These are phyloP conservation scores for Xylaria longipes DNA, from an alignment of 495 filamentous ascomycete genomes.

Conservation along the genomic window DNA sequence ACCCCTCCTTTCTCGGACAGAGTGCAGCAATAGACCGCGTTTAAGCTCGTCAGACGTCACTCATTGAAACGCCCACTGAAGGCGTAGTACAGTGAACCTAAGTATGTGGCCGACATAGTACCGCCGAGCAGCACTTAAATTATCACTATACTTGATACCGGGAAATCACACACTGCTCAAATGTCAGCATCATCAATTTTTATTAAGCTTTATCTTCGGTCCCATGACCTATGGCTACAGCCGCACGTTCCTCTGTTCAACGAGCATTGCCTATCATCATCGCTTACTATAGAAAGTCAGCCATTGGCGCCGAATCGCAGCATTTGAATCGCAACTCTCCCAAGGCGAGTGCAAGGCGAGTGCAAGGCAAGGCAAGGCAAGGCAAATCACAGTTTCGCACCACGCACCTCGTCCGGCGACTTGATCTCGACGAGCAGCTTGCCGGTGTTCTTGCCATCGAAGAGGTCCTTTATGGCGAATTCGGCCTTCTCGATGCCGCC, in stretches of 20 bases:
- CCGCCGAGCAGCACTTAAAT: background rate
- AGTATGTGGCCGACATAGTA: too few relatives aligned
- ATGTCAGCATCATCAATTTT: background rate
- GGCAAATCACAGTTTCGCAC: slow-evolving; percentile 26
- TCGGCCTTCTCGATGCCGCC: slow-evolving; percentile 60
- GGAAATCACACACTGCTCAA: background rate
- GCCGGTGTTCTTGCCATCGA: slow-evolving; percentile 63
- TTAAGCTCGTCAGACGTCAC: background rate
- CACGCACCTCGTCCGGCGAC: slow-evolving; percentile 29
- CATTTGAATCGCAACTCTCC: background rate
- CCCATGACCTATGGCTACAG: background rate
- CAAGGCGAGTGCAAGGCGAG: too few relatives aligned
- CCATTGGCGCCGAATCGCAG: background rate
- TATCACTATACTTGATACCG: background rate
- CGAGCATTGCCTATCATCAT: background rate
- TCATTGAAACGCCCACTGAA: background rate
- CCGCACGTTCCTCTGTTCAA: background rate
- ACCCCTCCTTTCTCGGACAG: background rate
- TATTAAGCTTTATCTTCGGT: background rate
- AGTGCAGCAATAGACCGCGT: background rate
- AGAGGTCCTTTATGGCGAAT: slow-evolving; percentile 55
- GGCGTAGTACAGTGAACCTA: background rate
- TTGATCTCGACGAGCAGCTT: slow-evolving; percentile 43
- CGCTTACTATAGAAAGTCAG: slow-evolving; percentile 10
- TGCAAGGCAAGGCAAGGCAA: background rate